Conservation (phyloP, 805 yeast species). For the Pichia nanzhaoensis region DNA sequence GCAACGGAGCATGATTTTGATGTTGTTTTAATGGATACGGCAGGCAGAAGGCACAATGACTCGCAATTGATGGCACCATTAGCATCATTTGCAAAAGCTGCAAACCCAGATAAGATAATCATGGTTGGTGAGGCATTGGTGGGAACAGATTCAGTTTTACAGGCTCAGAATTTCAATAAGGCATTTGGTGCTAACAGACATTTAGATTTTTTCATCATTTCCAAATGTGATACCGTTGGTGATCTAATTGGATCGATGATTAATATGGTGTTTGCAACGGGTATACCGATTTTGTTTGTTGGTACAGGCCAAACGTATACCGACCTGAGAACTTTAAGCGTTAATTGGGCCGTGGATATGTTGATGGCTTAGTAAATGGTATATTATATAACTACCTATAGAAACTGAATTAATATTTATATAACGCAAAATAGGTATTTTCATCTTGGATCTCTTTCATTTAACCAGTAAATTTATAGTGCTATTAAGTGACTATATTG, state of each 20-base stretch:
- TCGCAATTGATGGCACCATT: constrained; percentile 92
- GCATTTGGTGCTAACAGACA: constrained; percentile 83
- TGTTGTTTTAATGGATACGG: constrained; percentile 90
- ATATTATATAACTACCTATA: too few species aligned
- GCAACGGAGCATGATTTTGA: constrained; percentile 69
- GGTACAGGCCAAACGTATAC: constrained; percentile 98
- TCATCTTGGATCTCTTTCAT: too few species aligned
- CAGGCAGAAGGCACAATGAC: constrained; percentile 95
- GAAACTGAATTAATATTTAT: too few species aligned
- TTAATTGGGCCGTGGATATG: constrained; percentile 86
- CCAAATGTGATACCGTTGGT: constrained; percentile 96
- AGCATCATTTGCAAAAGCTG: constrained; percentile 91
- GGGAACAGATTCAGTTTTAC: constrained; percentile 95
- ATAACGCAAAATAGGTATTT: too few species aligned
- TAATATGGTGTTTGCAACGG: constrained; percentile 94
- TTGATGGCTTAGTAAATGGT: constrained; percentile 54
- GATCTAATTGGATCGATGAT: constrained; percentile 95
- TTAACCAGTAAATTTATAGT: too few species aligned
- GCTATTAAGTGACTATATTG: too few species aligned
- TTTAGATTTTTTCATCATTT: constrained; percentile 84
- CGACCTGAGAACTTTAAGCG: constrained; percentile 82
- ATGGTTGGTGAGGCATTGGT: constrained; percentile 99
- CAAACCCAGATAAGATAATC: constrained; percentile 90
- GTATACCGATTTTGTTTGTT: constrained; percentile 89
- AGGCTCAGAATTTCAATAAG: constrained; percentile 85